Evolutionary conservation across 768 basidiomycete genomes (phyloP).

Genomic region (Auriscalpium vulgare): DNA sequence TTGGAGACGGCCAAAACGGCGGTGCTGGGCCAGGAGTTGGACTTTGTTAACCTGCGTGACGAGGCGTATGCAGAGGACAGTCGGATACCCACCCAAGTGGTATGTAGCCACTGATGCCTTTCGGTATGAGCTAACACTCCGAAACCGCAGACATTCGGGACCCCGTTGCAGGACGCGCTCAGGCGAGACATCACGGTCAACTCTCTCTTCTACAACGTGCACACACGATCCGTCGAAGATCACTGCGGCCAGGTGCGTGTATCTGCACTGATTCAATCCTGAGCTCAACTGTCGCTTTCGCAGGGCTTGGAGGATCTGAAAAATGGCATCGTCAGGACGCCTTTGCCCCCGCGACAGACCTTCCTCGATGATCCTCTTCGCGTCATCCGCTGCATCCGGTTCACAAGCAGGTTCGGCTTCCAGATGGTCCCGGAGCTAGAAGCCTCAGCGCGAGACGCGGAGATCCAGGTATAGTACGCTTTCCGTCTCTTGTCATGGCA

Average conservation of each 20-base stretch:
- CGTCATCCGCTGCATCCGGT: conserved; percentile 84
- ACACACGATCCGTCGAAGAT: conserved; percentile 80
- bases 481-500: neutral
- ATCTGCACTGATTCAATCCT: neutral
- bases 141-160: conserved; percentile 69
- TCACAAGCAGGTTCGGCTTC: conserved; percentile 88
- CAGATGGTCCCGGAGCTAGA: conserved; percentile 60
- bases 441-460: conserved; percentile 49
- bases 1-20: conserved; percentile 88
- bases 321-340: conserved; percentile 77
- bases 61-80: conserved; percentile 86
- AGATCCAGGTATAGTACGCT: conserved; percentile 47
- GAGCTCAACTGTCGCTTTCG: neutral
- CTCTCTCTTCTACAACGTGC: conserved; percentile 92
- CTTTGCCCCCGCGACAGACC: conserved; percentile 77
- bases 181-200: conserved; percentile 95
- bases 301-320: conserved; percentile 83
- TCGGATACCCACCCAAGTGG: conserved; percentile 83
- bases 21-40: conserved; percentile 74
- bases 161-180: conserved; percentile 84
- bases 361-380: conserved; percentile 93
- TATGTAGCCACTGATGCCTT: conserved; percentile 28
- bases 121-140: neutral
- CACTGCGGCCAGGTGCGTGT: conserved; percentile 60
- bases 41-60: conserved; percentile 88